Percentiles rank a stretch among this genome's conserved stretches.
These are phyloP conservation scores for Catunica adiposa DNA, from an alignment of 2,329 filamentous ascomycete genomes.

Conservation along the genomic window DNA sequence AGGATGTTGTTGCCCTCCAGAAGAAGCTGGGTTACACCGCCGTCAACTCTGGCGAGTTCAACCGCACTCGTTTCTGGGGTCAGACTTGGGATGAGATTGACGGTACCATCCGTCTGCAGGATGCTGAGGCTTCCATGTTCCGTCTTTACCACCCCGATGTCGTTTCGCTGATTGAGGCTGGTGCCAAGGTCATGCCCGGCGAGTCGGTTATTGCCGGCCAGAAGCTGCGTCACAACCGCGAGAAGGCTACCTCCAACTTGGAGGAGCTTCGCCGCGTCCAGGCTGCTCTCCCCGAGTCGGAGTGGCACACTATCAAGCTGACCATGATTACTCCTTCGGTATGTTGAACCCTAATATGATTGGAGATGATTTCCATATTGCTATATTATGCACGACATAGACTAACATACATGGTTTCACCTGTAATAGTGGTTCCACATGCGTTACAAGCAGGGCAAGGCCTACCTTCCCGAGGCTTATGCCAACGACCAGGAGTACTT, in stretches of 20 bases:
- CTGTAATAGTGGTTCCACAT: constrained; percentile 18
- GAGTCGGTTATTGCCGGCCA: constrained; percentile 36
- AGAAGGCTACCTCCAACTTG: constrained; percentile 30
- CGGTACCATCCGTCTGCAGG: constrained; percentile 31
- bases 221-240: constrained; percentile 30
- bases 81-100: constrained; percentile 38
- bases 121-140: constrained; percentile 35
- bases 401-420: constrained; percentile 9
- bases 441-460: constrained; percentile 18
- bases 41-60: constrained; percentile 57
- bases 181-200: constrained; percentile 38
- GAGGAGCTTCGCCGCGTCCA: constrained; percentile 34
- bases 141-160: constrained; percentile 39
- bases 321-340: constrained; percentile 35
- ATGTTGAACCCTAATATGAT: constrained; percentile 20
- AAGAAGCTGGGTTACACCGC: constrained; percentile 48
- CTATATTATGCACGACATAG: not conserved
- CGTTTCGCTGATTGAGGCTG: constrained; percentile 35
- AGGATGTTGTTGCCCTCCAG: constrained; percentile 52
- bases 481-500: constrained; percentile 37
- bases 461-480: constrained; percentile 18
- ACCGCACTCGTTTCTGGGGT: constrained; percentile 35
- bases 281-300: constrained; percentile 27
- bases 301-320: constrained; percentile 36
- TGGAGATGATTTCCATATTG: not conserved